These are phyloP conservation scores for Phytophthora lateralis DNA, from an alignment of 352 stramenopile species.

Conservation along the genomic window DNA sequence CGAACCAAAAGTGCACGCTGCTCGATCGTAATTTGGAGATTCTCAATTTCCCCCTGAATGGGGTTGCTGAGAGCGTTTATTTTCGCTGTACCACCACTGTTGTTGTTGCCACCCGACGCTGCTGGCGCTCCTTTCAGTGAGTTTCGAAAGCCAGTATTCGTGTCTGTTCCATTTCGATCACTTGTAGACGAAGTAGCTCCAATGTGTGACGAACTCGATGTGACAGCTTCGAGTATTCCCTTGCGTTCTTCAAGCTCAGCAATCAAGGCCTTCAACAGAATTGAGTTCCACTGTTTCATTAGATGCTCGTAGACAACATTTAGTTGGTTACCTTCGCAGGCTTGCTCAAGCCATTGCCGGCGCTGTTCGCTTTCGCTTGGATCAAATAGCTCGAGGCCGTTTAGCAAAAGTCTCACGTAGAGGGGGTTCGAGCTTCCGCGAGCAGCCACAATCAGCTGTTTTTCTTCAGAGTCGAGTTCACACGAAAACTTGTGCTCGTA, in stretches of 20 bases:
- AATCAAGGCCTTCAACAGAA: conserved; percentile 64
- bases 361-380: conserved; percentile 29
- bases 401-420: conserved; percentile 67
- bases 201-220: neutral
- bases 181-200: neutral
- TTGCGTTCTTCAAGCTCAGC: conserved; percentile 42
- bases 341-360: conserved; percentile 52
- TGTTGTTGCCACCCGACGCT: conserved; percentile 13
- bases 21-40: conserved; percentile 57
- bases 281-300: conserved; percentile 78
- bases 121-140: conserved; percentile 8
- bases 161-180: conserved; percentile 8
- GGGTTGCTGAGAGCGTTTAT: neutral
- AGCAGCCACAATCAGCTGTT: conserved; percentile 46
- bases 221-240: conserved; percentile 9
- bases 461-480: conserved; percentile 43
- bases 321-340: conserved; percentile 45
- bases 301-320: conserved; percentile 65
- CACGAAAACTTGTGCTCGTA: conserved; percentile 38
- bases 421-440: conserved; percentile 73
- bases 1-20: conserved; percentile 73
- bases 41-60: conserved; percentile 52
- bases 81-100: conserved; percentile 10
- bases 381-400: conserved; percentile 62
- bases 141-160: conserved; percentile 3